These are phyloP conservation scores for Pseudomonodictys pantanalensis DNA, from an alignment of 495 filamentous ascomycete genomes.

Conservation along the genomic window DNA sequence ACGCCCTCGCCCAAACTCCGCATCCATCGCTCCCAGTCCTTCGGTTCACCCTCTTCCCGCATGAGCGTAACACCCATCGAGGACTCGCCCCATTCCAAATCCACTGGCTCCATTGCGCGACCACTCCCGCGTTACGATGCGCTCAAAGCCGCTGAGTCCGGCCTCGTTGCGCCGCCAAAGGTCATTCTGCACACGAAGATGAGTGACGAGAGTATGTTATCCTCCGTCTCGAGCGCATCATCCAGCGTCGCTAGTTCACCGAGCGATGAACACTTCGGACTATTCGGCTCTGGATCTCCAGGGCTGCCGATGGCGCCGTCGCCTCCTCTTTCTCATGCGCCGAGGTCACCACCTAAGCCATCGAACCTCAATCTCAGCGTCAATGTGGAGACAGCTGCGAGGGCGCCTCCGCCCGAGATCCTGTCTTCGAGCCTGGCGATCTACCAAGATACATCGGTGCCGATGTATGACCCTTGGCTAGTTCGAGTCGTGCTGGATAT, in stretches of 20 bases:
- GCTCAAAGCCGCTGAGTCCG: slow-evolving; percentile 9
- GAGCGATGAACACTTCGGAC: background rate
- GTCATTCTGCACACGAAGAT: slow-evolving; percentile 18
- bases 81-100: slow-evolving; percentile 26
- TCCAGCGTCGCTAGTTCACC: background rate
- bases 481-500: slow-evolving; percentile 31
- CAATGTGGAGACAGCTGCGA: background rate
- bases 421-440: background rate
- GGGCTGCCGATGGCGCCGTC: background rate
- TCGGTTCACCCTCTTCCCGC: slow-evolving; percentile 27
- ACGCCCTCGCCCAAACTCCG: slow-evolving; percentile 28
- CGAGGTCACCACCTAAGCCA: background rate
- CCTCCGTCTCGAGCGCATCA: background rate
- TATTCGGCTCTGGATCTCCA: slow-evolving; percentile 4
- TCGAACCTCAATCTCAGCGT: background rate
- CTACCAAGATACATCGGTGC: slow-evolving; percentile 8
- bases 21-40: slow-evolving; percentile 28
- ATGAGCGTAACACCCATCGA: slow-evolving; percentile 26
- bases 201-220: slow-evolving; percentile 15
- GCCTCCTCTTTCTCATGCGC: background rate
- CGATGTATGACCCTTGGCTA: slow-evolving; percentile 30
- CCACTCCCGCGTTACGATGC: slow-evolving; percentile 9
- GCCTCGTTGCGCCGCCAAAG: background rate
- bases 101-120: background rate
- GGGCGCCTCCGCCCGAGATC: background rate